These are phyloP conservation scores for Aspergillus fumigatiaffinis DNA, from an alignment of 2,329 filamentous ascomycete species.

Conservation along the genomic window DNA sequence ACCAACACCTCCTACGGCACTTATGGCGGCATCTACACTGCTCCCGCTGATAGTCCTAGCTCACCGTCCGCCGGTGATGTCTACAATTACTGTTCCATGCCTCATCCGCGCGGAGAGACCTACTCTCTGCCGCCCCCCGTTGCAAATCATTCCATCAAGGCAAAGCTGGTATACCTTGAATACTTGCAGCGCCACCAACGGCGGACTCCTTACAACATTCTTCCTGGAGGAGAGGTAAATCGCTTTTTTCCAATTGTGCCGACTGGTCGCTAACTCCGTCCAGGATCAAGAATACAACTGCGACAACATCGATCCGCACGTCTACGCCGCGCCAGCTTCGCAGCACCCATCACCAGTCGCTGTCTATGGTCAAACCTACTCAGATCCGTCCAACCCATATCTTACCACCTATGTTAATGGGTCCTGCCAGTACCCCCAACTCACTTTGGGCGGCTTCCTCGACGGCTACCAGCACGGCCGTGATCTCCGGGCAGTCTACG, in stretches of 20 bases:
- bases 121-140: constrained; percentile 30
- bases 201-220: constrained; percentile 37
- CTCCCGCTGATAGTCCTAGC: constrained; percentile 18
- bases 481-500: constrained; percentile 33
- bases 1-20: constrained; percentile 32
- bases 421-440: constrained; percentile 38
- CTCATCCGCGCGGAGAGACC: constrained; percentile 32
- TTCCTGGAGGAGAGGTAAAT: constrained; percentile 36
- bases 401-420: constrained; percentile 27
- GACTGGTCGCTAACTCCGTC: background rate
- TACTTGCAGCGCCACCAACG: constrained; percentile 40
- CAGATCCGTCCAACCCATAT: constrained; percentile 35
- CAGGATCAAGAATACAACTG: constrained; percentile 38
- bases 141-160: constrained; percentile 22
- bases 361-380: constrained; percentile 36
- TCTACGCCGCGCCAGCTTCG: constrained; percentile 28
- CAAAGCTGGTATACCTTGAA: constrained; percentile 34
- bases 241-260: background rate
- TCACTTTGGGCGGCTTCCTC: constrained; percentile 36
- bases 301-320: constrained; percentile 34
- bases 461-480: constrained; percentile 37
- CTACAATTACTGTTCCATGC: constrained; percentile 41
- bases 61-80: constrained; percentile 22
- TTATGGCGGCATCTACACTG: constrained; percentile 36
- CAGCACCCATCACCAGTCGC: constrained; percentile 19